These are phyloP conservation scores for Populus davidiana DNA, from an alignment of 345 rosid species.

Conservation along the genomic window DNA sequence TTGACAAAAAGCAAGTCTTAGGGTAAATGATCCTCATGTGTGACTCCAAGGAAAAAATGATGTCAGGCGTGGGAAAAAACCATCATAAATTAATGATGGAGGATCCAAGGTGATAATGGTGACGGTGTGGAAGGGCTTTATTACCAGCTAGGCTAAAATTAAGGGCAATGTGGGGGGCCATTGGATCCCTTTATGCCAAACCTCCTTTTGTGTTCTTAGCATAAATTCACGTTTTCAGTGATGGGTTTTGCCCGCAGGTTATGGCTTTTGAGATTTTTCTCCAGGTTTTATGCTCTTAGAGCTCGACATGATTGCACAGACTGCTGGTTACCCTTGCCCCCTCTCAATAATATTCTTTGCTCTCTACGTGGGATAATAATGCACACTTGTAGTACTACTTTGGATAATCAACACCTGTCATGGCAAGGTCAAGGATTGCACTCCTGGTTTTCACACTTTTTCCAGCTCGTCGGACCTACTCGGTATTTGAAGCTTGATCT, in stretches of 20 bases:
- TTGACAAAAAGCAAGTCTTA: slow-evolving; percentile 8
- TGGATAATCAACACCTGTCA: not conserved
- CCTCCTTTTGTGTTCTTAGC: not conserved
- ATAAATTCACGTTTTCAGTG: slow-evolving; percentile 13
- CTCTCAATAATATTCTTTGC: not conserved
- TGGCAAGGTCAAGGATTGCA: too few relatives aligned
- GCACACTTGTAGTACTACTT: not conserved
- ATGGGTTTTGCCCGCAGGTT: not conserved
- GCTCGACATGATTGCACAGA: slow-evolving; percentile 42
- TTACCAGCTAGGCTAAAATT: slow-evolving; percentile 8
- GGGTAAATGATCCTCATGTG: slow-evolving; percentile 23
- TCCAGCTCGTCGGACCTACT: too few relatives aligned
- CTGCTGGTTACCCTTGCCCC: slow-evolving; percentile 9
- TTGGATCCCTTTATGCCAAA: slow-evolving; percentile 19
- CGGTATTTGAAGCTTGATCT: too few relatives aligned
- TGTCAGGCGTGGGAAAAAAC: slow-evolving; percentile 47
- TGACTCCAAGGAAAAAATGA: not conserved
- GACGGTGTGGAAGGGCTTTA: slow-evolving; percentile 20
- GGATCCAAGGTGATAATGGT: slow-evolving; percentile 26
- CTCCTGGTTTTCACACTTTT: too few relatives aligned
- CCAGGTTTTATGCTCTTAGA: slow-evolving; percentile 63
- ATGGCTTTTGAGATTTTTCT: slow-evolving; percentile 28
- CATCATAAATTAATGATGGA: slow-evolving; percentile 53
- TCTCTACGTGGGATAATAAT: not conserved
- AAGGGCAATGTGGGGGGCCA: slow-evolving; percentile 28